Evolutionary conservation across 192 early-diverging fungal genomes (phyloP), one percentile per base, ranked within the genome.

Genomic region (Diversispora epigaea): DNA sequence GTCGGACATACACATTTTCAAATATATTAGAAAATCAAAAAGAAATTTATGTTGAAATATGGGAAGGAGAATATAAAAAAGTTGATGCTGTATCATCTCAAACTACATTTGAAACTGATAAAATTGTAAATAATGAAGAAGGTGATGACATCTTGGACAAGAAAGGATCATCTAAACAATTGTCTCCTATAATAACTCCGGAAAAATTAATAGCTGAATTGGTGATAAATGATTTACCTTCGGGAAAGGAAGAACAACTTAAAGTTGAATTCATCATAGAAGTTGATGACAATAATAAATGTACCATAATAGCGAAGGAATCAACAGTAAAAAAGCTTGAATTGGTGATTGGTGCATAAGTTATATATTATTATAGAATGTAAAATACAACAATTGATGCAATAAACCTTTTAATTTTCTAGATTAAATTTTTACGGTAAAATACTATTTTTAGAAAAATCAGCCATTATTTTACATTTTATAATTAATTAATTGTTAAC

Each of bases 11-110:
- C 76, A 84, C 90, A 75, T 91, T 97, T 63, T 83, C 86, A 21
- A 83, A 91, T 70, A 83, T 88, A 25, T 80, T 73, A 17, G 87
- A 85, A 57, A 88, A 87, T 60, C 92, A 93, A 70, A 81, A 79
- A 40, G 87, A 90, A 54, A 88, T 91, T 19, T 96, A 91, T 81
- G 75, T 98, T 76, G 88, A 92, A 21, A 83, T 98, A 32, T 90
- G 89, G 78, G 94, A 98, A 86, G 45, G 45, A 11, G 61, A 41
- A 63, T 11, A 61, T 22, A 61, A 32, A 11, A 63, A 43, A 32
- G 61, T 4, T 49, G 21, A 45, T 10, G 22, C 6, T 25, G 22
- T 22, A 83, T 11, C 82, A 80, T 49, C 57, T 78, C 17, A 77
- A 71, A 25, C 78, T 77, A 41, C 71, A 66, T 21, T 11, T 17